Base-by-base conservation (phyloP, 2,329 filamentous ascomycete species). In the Furcasterigmium furcatum region DNA sequence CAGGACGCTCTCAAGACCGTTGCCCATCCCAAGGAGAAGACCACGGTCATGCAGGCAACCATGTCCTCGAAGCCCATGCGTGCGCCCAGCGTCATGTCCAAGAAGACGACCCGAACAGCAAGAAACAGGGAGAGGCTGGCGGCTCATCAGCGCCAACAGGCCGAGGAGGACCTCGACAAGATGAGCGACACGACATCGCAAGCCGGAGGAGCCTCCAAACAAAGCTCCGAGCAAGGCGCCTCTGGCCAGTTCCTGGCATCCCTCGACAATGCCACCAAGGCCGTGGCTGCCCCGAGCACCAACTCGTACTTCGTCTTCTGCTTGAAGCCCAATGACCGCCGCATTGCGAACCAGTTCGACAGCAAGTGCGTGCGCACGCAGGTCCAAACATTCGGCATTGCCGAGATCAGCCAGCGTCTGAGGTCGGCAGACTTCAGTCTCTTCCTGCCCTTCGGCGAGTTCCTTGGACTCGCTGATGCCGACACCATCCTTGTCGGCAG, bases 281-380 rank as follows among this genome's bases (percentile, higher is more conserved):
- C 90, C 3, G 74, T 99, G 38, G 87, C 83, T 3, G 83, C 88
- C 3, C 80, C 85, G 4, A 88, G 91, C 59, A 88, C 91, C 10
- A 99, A 99, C 59, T 82, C 87, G 1, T 99, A 99, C 67, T 97
- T 96, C 57, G 81, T 99, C 38, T 96, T 99, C 67, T 99, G 94
- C 60, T 70, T 99, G 52, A 99, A 99, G 68, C 92, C 94, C 19
- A 99, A 99, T 56, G 94, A 99, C 63, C 82, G 94, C 44, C 84
- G 94, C 41, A 99, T 99, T 54, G 92, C 94, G 50, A 99, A 99
- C 56, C 94, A 99, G 60, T 99, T 97, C 57, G 94, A 99, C 66
- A 96, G 91, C 78, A 97, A 97, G 67, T 99, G 94, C 62, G 94
- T 99, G 19, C 85, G 94, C 4, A 88, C 88, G 10, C 94, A 99